Conservation (phyloP, 2,329 filamentous ascomycete genomes). For the Trichophyton rubrum region DNA sequence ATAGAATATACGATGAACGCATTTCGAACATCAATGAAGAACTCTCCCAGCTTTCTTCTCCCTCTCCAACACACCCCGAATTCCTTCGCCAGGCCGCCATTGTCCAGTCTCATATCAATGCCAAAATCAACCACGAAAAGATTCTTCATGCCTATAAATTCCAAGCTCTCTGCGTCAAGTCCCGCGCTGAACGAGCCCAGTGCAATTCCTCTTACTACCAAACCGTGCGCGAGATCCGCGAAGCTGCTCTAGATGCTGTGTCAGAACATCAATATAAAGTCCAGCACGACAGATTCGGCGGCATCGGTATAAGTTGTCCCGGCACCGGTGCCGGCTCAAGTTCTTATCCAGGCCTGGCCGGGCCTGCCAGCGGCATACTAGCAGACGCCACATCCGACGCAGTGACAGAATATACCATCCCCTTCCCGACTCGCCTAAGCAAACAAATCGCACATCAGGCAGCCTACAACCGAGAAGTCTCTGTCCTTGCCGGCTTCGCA, state of each 20-base stretch:
- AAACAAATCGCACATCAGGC: constrained; percentile 74
- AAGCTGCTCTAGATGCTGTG: constrained; percentile 64
- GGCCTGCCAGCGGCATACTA: neutral
- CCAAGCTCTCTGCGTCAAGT: constrained; percentile 58
- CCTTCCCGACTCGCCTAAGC: constrained; percentile 62
- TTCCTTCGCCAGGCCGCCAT: constrained; percentile 82
- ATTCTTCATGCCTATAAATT: constrained; percentile 62
- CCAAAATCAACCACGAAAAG: constrained; percentile 65
- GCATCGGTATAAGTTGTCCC: constrained; percentile 3
- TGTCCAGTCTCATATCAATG: constrained; percentile 67
- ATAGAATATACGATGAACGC: constrained; percentile 82
- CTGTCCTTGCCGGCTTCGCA: constrained; percentile 74
- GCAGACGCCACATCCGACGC: constrained; percentile 38
- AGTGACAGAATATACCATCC: constrained; percentile 67
- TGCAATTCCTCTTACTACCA: constrained; percentile 87
- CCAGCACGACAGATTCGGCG: constrained; percentile 69
- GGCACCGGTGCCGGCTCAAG: neutral
- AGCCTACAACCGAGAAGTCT: constrained; percentile 91
- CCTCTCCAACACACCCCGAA: constrained; percentile 66
- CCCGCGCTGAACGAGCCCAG: constrained; percentile 70
- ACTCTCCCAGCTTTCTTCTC: constrained; percentile 46
- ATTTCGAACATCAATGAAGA: constrained; percentile 66
- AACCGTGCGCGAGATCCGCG: constrained; percentile 66
- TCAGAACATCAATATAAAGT: constrained; percentile 89
- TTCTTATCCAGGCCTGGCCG: neutral